These are phyloP conservation scores for Huiozyma naganishii DNA, from an alignment of 805 yeast species.

Conservation along the genomic window DNA sequence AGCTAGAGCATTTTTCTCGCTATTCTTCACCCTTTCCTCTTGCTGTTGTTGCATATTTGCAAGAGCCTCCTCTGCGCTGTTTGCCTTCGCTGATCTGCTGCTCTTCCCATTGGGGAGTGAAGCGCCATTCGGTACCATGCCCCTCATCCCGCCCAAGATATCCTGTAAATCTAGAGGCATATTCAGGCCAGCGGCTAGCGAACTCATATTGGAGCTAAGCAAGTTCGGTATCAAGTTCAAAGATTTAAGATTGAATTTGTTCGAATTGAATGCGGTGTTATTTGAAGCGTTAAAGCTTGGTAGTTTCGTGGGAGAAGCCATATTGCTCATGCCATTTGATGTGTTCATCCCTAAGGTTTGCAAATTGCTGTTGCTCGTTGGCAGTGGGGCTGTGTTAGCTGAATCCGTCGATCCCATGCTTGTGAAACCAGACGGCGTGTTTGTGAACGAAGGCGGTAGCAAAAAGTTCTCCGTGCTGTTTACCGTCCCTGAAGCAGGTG, in stretches of 20 bases:
- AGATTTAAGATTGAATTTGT: neutral
- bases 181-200: neutral
- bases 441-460: conserved; percentile 18
- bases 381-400: neutral
- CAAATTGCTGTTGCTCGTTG: conserved; percentile 2
- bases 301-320: conserved; percentile 9
- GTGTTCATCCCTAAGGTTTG: conserved; percentile 8
- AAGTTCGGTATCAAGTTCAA: neutral
- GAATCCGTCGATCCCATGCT: neutral
- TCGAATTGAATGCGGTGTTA: neutral
- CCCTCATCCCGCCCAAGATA: neutral
- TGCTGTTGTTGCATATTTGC: conserved; percentile 26
- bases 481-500: neutral
- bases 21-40: conserved; percentile 9
- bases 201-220: neutral
- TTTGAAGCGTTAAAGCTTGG: neutral
- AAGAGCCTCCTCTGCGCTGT: conserved; percentile 22
- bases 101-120: conserved; percentile 2
- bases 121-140: conserved; percentile 1
- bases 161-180: conserved; percentile 1
- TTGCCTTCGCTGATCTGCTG: conserved; percentile 16
- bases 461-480: conserved; percentile 11
- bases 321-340: conserved; percentile 5
- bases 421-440: neutral
- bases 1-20: conserved; percentile 1